phyloP scores from a whole-genome alignment of 139 green algal species.

The Mychonastes homosphaera region DNA sequence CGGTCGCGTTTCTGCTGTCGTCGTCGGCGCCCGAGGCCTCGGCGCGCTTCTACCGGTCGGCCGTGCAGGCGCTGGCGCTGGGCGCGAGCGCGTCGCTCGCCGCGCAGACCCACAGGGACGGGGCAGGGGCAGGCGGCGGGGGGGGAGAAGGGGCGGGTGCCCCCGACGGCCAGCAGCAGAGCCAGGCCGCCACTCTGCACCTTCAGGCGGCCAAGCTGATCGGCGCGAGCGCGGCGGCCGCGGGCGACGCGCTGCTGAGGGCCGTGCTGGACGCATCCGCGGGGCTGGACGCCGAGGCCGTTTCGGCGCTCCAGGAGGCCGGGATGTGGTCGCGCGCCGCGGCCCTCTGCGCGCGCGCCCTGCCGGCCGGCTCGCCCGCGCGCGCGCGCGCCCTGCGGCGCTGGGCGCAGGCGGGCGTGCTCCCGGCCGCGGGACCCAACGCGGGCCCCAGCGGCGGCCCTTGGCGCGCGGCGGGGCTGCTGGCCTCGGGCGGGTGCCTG shows the following conservation, averaged over 20 bases:
- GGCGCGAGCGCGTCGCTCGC: constrained; percentile 31
- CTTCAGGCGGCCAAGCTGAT: constrained; percentile 14
- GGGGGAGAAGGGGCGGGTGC: not conserved
- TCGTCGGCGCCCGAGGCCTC: constrained; percentile 44
- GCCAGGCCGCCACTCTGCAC: constrained; percentile 10
- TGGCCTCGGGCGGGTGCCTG: constrained; percentile 36
- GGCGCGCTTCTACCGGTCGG: constrained; percentile 48
- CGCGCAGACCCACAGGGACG: too few relatives aligned
- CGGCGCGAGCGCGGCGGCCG: constrained; percentile 52
- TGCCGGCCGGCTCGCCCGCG: constrained; percentile 31
- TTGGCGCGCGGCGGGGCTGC: constrained; percentile 38
- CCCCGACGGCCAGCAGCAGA: too few relatives aligned
- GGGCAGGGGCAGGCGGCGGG: not conserved
- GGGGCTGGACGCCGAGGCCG: constrained; percentile 22
- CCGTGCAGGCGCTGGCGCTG: constrained; percentile 64
- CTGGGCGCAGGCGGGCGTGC: constrained; percentile 49
- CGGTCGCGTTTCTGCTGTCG: constrained; percentile 70
- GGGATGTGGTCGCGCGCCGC: constrained; percentile 62
- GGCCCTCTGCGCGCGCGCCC: constrained; percentile 35
- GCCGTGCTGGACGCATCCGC: constrained; percentile 67
- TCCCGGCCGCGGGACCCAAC: too few relatives aligned
- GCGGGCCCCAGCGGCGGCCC: too few relatives aligned
- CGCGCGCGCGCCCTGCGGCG: constrained; percentile 37
- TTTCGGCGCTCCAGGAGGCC: constrained; percentile 32
- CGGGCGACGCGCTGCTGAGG: constrained; percentile 65